Evolutionary conservation across 495 filamentous ascomycete species (phyloP).

Genomic region (Aspergillus cavernicola): DNA sequence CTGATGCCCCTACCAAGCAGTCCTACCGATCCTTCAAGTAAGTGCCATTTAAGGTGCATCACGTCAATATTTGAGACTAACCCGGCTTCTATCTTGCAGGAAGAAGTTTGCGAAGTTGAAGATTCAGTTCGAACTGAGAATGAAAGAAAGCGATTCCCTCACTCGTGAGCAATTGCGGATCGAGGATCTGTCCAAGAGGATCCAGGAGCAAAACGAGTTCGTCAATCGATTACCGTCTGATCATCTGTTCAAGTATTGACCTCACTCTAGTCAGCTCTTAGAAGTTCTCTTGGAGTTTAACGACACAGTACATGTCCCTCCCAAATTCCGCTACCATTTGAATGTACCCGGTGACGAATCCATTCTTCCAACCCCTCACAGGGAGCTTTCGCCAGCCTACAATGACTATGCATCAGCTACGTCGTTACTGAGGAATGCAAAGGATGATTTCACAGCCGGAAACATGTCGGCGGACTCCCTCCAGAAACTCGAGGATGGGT

Average conservation of each 20-base stretch:
- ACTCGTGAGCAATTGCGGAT: slow-evolving; percentile 76
- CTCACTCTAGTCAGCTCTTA: slow-evolving; percentile 58
- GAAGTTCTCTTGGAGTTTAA: slow-evolving; percentile 88
- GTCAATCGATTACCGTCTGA: slow-evolving; percentile 3
- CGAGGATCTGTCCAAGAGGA: slow-evolving; percentile 66
- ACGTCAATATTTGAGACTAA: background rate
- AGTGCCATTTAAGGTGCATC: background rate
- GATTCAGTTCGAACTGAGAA: slow-evolving; percentile 75
- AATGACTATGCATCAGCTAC: slow-evolving; percentile 36
- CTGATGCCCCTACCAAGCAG: slow-evolving; percentile 33
- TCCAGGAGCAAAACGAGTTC: slow-evolving; percentile 86
- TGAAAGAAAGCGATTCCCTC: slow-evolving; percentile 73
- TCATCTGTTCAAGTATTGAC: background rate
- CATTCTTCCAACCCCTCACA: slow-evolving; percentile 35
- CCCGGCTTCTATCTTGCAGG: slow-evolving; percentile 48
- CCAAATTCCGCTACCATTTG: slow-evolving; percentile 65
- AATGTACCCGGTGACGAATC: slow-evolving; percentile 40
- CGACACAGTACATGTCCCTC: slow-evolving; percentile 67
- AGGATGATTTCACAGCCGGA: slow-evolving; percentile 37
- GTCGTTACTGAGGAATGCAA: slow-evolving; percentile 43
- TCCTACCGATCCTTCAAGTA: slow-evolving; percentile 46
- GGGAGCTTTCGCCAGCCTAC: slow-evolving; percentile 34
- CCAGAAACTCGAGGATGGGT: slow-evolving; percentile 36
- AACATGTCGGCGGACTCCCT: slow-evolving; percentile 36
- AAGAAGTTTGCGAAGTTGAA: slow-evolving; percentile 97